Base-by-base conservation (phyloP, 495 filamentous ascomycete species). In the Corynascus novoguineensis region DNA sequence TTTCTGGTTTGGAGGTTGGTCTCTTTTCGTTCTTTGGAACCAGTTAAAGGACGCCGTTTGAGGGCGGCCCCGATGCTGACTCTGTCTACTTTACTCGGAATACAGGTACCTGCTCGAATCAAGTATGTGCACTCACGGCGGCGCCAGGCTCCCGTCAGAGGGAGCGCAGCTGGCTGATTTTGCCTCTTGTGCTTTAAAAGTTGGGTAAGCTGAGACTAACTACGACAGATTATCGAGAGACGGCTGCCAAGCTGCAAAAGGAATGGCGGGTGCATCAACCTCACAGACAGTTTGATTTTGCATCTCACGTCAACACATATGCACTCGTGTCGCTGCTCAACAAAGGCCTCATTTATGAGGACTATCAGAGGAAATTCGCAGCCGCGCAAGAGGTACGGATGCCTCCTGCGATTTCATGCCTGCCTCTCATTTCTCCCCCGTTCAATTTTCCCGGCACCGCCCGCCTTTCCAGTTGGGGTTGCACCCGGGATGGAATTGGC, bases 1-100 rank as follows among this genome's bases (percentile, higher is more conserved):
- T 97, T 92, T 80, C 80, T 98, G 76, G 89, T 98, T 78, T 96
- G 91, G 89, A 91, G 91, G 89, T 97, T 82, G 73, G 89, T 82
- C 64, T 60, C 71, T 66, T 66, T 64, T 27, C 50, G 24, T 17
- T 11, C 59, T 60, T 42, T 61, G 60, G 55, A 58, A 56, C 24
- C 48, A 40, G 45, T 25, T 48, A 29, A 21, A 50, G 34, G 34
- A 45, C 58, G 47, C 45, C 38, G 56, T 55, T 21, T 15, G 17
- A 40, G 22, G 37, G 48, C 40, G 53, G 17, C 41, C 47, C 45
- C 31, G 47, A 68, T 27, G 55, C 63, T 68, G 50, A 67, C 62
- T 46, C 46, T 52, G 42, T n/a, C 50, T 34, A 17, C n/a, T 28
- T 59, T 52, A 12, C 57, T 64, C 61, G 58, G 59, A 64, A 69